Conservation (phyloP, 306 rosid genomes). For the Fagus crenata region DNA sequence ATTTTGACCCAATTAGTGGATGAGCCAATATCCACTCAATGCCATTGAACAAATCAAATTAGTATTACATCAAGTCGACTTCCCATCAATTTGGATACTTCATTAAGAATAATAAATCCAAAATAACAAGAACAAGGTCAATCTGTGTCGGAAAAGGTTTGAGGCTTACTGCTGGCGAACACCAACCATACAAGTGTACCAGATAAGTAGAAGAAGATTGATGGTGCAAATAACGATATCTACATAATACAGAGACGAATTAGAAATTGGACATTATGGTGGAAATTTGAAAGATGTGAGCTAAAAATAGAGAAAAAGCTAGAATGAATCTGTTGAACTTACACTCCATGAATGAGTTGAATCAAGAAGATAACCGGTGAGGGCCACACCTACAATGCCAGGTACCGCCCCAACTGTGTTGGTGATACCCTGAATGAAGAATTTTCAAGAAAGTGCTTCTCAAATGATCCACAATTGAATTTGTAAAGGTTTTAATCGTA, state of each 20-base stretch:
- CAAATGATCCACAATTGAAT: constrained; percentile 14
- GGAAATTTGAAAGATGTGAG: constrained; percentile 7
- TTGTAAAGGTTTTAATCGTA: constrained; percentile 8
- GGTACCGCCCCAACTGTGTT: constrained; percentile 93
- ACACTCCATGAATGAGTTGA: constrained; percentile 98
- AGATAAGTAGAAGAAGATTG: constrained; percentile 92
- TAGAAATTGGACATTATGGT: background rate
- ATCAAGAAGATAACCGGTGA: constrained; percentile 93
- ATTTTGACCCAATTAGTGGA: constrained; percentile 13
- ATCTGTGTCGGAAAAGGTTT: constrained; percentile 57
- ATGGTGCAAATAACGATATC: constrained; percentile 85
- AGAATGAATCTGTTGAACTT: constrained; percentile 39
- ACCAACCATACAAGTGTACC: constrained; percentile 80
- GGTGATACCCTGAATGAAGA: constrained; percentile 74
- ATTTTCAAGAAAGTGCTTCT: constrained; percentile 8
- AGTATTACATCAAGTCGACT: constrained; percentile 16
- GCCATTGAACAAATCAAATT: constrained; percentile 28
- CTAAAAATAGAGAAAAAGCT: background rate
- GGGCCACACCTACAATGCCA: constrained; percentile 90
- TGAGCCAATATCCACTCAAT: constrained; percentile 25
- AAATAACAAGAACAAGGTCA: constrained; percentile 35
- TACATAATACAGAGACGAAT: constrained; percentile 38
- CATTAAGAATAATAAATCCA: constrained; percentile 25
- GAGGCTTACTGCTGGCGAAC: constrained; percentile 96
- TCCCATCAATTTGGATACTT: constrained; percentile 30